phyloP scores from a whole-genome alignment of 768 basidiomycete genomes.

The Daedaleopsis sinensis region DNA sequence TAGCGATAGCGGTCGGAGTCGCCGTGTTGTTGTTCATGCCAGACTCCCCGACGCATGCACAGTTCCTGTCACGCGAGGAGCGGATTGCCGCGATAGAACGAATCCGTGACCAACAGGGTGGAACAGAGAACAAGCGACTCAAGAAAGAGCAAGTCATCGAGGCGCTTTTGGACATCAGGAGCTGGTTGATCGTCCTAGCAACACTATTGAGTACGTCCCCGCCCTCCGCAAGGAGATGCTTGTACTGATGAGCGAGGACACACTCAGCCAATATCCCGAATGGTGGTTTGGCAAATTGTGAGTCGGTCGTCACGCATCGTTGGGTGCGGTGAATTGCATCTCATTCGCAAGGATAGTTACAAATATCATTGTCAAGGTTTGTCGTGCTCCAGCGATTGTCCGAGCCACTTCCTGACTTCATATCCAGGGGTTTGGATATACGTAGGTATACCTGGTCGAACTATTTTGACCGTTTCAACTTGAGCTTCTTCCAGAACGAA shows the following conservation, averaged over 20 bases:
- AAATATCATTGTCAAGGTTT: constrained; percentile 57
- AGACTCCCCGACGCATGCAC: constrained; percentile 65
- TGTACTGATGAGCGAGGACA: neutral
- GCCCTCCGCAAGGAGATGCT: neutral
- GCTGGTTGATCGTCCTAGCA: constrained; percentile 67
- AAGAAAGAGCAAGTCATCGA: constrained; percentile 64
- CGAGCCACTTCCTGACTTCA: neutral
- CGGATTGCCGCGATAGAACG: constrained; percentile 65
- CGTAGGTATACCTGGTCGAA: constrained; percentile 40
- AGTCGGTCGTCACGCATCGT: constrained; percentile 20
- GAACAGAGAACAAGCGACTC: constrained; percentile 61
- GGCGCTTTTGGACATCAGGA: constrained; percentile 57
- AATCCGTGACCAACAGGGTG: constrained; percentile 66
- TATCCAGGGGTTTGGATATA: constrained; percentile 55
- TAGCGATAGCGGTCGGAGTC: constrained; percentile 61
- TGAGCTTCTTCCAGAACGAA: constrained; percentile 45
- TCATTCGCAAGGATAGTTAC: constrained; percentile 42
- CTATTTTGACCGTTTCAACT: neutral
- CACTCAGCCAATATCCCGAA: constrained; percentile 64
- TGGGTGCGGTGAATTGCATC: neutral
- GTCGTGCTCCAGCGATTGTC: neutral
- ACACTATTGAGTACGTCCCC: constrained; percentile 56
- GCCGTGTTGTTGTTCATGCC: constrained; percentile 63
- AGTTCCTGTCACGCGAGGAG: constrained; percentile 59
- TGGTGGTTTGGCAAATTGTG: constrained; percentile 69